Base-by-base conservation (phyloP, 495 filamentous ascomycete species). In the Penicillium steckii region DNA sequence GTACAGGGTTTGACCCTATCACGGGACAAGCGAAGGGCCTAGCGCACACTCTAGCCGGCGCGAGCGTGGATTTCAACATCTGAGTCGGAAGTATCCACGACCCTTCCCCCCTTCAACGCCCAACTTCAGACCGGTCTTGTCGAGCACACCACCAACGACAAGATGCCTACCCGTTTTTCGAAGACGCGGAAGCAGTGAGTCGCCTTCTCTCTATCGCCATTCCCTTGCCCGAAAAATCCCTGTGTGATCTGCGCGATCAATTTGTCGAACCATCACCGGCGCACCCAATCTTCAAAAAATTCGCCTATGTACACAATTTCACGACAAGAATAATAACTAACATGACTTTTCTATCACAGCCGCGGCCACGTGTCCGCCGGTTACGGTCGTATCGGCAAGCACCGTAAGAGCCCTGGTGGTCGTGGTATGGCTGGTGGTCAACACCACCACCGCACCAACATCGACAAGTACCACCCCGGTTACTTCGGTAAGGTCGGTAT, bases 401-500 rank as follows among this genome's bases (percentile, higher is more conserved):
- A 94, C 84, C 82, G 90, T 64, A 95, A 94, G 85, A 87, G 89
- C 69, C 88, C 88, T 69, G 89, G 89, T 91, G 89, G 89, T 85
- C 86, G 89, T 73, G 90, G 89, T 90, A 86, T 95, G 79, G 91
- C 91, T 72, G 91, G 91, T 90, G 91, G 91, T 81, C 73, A 76
- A 78, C 91, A 96, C 80, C 91, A 96, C 80, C 90, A 94, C 83
- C 78, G 88, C 56, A 96, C 90, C 64, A 96, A 95, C 79, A 77
- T 95, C 63, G 90, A 95, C 78, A 94, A 94, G 77, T 92, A 88
- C 85, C 89, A 93, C 76, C 88, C 88, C 17, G 90, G 89, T 87
- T 95, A 95, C 87, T 96, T 95, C 77, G 91, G 91, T 76, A 96
- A 96, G 80, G 91, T 96, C 55, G 91, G 91, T 80, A 96, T 95